Evolutionary conservation across 192 early-diverging fungal genomes (phyloP).

Genomic region (Entomortierella lignicola): DNA sequence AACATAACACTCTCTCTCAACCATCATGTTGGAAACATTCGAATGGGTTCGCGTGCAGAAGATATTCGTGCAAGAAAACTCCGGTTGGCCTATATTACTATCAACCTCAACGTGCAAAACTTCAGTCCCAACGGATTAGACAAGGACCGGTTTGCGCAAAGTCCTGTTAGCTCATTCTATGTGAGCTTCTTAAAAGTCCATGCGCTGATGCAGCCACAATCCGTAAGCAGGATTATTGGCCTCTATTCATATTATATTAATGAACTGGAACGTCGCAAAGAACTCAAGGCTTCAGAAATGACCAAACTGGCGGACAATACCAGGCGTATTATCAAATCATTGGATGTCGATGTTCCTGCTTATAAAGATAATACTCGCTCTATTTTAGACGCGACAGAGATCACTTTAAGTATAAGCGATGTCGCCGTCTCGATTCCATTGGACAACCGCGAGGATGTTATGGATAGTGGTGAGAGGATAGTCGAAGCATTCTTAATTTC

Average conservation of each 20-base stretch:
- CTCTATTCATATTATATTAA: constrained; percentile 73
- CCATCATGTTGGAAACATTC: constrained; percentile 54
- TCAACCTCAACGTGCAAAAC: constrained; percentile 72
- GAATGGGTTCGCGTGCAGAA: constrained; percentile 41
- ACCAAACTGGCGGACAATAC: constrained; percentile 73
- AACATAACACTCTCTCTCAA: constrained; percentile 71
- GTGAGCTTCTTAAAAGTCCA: constrained; percentile 71
- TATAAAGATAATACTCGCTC: constrained; percentile 62
- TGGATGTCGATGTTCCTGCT: constrained; percentile 66
- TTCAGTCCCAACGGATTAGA: constrained; percentile 39
- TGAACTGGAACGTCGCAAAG: constrained; percentile 70
- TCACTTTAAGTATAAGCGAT: constrained; percentile 63
- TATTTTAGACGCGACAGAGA: constrained; percentile 64
- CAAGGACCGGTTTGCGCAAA: constrained; percentile 55
- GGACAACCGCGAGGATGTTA: constrained; percentile 51
- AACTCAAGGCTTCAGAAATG: constrained; percentile 67
- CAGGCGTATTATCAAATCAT: constrained; percentile 69
- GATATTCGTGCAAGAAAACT: constrained; percentile 56
- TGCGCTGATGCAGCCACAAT: constrained; percentile 79
- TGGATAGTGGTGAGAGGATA: constrained; percentile 45
- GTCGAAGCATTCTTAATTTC: constrained; percentile 74
- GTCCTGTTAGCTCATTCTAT: constrained; percentile 55
- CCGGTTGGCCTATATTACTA: constrained; percentile 72
- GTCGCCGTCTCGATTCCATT: constrained; percentile 76
- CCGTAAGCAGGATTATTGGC: constrained; percentile 72